Base-by-base conservation (phyloP, 2,329 filamentous ascomycete genomes). In the Botrytis galanthina region DNA sequence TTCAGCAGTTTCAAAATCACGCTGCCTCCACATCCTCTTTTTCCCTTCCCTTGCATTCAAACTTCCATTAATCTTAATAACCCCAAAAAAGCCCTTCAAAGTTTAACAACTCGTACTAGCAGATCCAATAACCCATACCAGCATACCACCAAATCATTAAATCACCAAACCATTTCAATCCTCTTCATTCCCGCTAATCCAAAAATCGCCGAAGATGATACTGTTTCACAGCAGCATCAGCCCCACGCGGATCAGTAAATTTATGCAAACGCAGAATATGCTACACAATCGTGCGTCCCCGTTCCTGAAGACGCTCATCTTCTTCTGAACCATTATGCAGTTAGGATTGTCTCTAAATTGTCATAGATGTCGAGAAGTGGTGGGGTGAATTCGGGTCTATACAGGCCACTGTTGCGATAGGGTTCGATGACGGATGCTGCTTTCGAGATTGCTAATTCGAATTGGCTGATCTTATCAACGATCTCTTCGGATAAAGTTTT, bases 321-420 rank as follows among this genome's bases (percentile, higher is more conserved):
- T n/a, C 26, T 54, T 14, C 9, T 7, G 48, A n/a, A 54, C 10
- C 10, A n/a, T 0, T n/a, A 26, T n/a, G 5, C 4, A 14, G 5
- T 54, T 8, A 29, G 1, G 26, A 29, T 7, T 29, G 1, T 4
- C 51, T 8, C 5, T 8, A n/a, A 16, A 3, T 7, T 29, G n/a
- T 8, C 26, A 18, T 29, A 54, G 14, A 54, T 8, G 10, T 1
- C 14, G 14, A 29, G 14, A 16, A 54, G 12, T 16, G 12, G 16
- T 16, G 6, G 10, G 1, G 12, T 51, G 10, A 4, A 1, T 0
- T 22, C 22, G 22, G 46, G 9, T 9, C 0, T 4, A 26, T 12
- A 0, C 10, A 12, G 9, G 9, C 3, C 0, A 26, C 2, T 14
- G 10, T 42, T 39, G 35, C 35, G 35, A n/a, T n/a, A n/a, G n/a